Conservation (phyloP, 1,139 yeast species). For the Suhomyces panamericanus region DNA sequence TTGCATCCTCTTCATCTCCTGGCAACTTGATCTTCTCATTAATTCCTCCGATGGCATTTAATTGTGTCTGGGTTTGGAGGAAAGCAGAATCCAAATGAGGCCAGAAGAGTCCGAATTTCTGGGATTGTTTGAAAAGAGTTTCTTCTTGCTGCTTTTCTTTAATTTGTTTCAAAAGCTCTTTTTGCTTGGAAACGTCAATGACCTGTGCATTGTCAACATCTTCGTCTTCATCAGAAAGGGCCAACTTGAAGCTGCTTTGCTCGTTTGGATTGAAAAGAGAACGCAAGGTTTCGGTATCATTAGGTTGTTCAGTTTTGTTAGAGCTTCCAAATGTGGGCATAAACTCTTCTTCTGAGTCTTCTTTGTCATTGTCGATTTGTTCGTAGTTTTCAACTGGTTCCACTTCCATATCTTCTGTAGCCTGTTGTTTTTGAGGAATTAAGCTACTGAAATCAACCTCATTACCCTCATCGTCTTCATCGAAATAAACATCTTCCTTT, state of each 20-base stretch:
- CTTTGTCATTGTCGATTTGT: constrained; percentile 7
- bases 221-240: constrained; percentile 36
- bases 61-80: constrained; percentile 77
- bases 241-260: constrained; percentile 28
- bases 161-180: constrained; percentile 32
- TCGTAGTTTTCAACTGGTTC: constrained; percentile 16
- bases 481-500: constrained; percentile 37
- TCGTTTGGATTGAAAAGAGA: constrained; percentile 56
- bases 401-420: background rate
- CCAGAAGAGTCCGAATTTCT: constrained; percentile 67
- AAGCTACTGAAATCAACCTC: constrained; percentile 31
- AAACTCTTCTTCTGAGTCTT: constrained; percentile 43
- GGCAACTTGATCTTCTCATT: constrained; percentile 34
- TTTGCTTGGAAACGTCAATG: constrained; percentile 24
- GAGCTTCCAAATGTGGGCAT: constrained; percentile 50
- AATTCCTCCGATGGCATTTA: constrained; percentile 53
- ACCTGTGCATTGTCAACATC: constrained; percentile 33
- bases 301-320: constrained; percentile 22
- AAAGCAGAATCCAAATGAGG: constrained; percentile 84
- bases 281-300: constrained; percentile 62
- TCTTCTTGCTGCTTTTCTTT: constrained; percentile 32
- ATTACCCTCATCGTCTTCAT: constrained; percentile 46
- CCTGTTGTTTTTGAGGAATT: constrained; percentile 1
- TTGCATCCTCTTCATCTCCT: constrained; percentile 33
- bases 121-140: constrained; percentile 13